Evolutionary conservation across 2,329 filamentous ascomycete genomes (phyloP), one percentile per base, ranked within the genome.

Genomic region (Xylaria multiplex): DNA sequence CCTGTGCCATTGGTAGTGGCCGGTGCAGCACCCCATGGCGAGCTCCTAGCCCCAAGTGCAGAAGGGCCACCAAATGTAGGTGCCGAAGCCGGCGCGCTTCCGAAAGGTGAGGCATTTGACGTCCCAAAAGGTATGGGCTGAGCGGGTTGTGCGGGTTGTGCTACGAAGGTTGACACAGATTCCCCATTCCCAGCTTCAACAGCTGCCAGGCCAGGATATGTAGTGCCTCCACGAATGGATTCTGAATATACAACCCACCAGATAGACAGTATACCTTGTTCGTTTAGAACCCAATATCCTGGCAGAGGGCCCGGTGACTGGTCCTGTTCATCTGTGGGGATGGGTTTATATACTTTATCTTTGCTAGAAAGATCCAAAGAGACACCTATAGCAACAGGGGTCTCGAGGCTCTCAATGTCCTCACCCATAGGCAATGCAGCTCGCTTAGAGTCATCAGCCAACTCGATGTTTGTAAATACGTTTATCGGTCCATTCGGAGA

Each of bases 171-270:
- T 59, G 79, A 65, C 3, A 77, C 72, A 69, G 76, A 64, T 35
- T 73, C 59, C 22, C 75, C 55, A 16, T 74, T 69, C 62, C 76
- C 73, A 2, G 79, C 78, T 64, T 83, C 81, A 37, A 81, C 81
- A 50, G 80, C 81, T 46, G 84, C 81, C 69, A 97, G 82, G 4
- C 91, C 92, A 46, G 90, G 86, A 77, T 93, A 98, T 0, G 88
- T 86, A 6, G 87, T 88, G 3, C 90, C 90, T 72, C 90, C 83
- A 65, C 90, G 88, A 67, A 99, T 89, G 1, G 95, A 93, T 48
- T 96, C 93, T 42, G 91, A 88, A 79, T 97, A 97, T 22, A 98
- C 86, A 49, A 98, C 81, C 93, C 95, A 97, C 93, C 95, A 99
- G 13, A 89, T 86, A 52, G 88, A 89, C 16, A 99, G 82, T 9